Evolutionary conservation across 441 rosid genomes (phyloP).

Genomic region (Pelargonium cotyledonis): DNA sequence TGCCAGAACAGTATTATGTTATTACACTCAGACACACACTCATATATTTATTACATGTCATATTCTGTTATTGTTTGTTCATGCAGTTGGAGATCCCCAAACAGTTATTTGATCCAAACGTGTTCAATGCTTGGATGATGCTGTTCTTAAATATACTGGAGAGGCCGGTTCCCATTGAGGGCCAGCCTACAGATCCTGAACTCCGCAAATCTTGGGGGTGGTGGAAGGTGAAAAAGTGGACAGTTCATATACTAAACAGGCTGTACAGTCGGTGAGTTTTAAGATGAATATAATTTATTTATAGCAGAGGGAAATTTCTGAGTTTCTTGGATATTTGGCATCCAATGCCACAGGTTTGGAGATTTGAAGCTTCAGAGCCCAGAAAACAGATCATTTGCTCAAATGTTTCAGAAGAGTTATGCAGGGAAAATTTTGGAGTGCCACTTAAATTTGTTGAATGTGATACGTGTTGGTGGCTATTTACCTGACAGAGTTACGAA

Average conservation of each 20-base stretch:
- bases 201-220: conserved; percentile 96
- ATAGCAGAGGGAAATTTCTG: not conserved
- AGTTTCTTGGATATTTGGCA: conserved; percentile 6
- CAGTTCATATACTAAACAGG: conserved; percentile 89
- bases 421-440: conserved; percentile 92
- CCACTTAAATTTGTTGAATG: conserved; percentile 78
- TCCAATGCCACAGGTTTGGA: conserved; percentile 60
- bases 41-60: not conserved
- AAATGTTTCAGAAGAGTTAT: conserved; percentile 82
- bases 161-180: conserved; percentile 82
- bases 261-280: conserved; percentile 70
- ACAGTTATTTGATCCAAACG: conserved; percentile 71
- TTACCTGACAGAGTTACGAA: conserved; percentile 94
- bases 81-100: conserved; percentile 92
- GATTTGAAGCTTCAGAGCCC: conserved; percentile 89
- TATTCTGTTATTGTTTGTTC: conserved; percentile 17
- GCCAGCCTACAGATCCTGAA: conserved; percentile 87
- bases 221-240: conserved; percentile 99
- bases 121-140: conserved; percentile 91
- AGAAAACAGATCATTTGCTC: conserved; percentile 83
- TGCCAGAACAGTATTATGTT: not conserved
- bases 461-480: conserved; percentile 76
- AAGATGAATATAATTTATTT: not conserved
- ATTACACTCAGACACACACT: too few species aligned
- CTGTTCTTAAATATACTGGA: conserved; percentile 86